Percentiles rank a stretch among this genome's conserved stretches.
Evolutionary conservation across 2,329 filamentous ascomycete species (phyloP).

Genomic region (Didymella glomerata): DNA sequence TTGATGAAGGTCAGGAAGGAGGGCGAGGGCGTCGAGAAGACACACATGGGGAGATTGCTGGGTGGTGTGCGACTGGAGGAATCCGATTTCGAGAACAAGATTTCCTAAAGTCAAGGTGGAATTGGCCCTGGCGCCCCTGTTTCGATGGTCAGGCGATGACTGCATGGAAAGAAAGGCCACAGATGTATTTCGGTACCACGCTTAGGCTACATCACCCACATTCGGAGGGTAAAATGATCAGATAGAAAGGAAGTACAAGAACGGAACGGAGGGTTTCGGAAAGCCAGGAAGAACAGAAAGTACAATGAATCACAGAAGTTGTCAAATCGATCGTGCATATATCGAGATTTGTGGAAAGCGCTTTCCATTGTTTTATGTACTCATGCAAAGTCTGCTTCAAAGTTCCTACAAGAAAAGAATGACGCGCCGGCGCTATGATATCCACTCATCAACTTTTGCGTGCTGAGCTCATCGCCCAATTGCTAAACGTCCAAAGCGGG

Average conservation of each 20-base stretch:
- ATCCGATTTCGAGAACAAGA: constrained; percentile 37
- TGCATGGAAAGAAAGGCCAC: too few relatives aligned
- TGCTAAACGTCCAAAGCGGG: constrained; percentile 2
- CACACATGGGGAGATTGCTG: constrained; percentile 56
- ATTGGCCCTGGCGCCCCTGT: neutral
- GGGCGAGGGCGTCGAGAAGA: constrained; percentile 53
- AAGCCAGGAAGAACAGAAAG: neutral
- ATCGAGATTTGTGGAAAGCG: neutral
- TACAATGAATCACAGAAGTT: too few relatives aligned
- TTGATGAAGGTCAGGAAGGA: constrained; percentile 42
- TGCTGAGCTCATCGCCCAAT: neutral
- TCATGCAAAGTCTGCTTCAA: constrained; percentile 10
- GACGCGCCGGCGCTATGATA: constrained; percentile 23
- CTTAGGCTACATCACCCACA: too few relatives aligned
- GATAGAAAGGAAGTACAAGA: neutral
- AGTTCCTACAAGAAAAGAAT: constrained; percentile 32
- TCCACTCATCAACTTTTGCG: constrained; percentile 8
- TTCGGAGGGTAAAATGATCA: too few relatives aligned
- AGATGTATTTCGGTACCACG: too few relatives aligned
- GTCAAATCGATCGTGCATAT: too few relatives aligned
- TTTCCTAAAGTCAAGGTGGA: neutral
- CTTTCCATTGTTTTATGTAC: constrained; percentile 1
- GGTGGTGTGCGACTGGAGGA: constrained; percentile 48
- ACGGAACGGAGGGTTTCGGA: too few relatives aligned
- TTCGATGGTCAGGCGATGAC: neutral